Percentiles rank a stretch among this genome's conserved stretches.
These are phyloP conservation scores for Magnaporthales sp. DNA, from an alignment of 2,329 filamentous ascomycete genomes.

Conservation along the genomic window DNA sequence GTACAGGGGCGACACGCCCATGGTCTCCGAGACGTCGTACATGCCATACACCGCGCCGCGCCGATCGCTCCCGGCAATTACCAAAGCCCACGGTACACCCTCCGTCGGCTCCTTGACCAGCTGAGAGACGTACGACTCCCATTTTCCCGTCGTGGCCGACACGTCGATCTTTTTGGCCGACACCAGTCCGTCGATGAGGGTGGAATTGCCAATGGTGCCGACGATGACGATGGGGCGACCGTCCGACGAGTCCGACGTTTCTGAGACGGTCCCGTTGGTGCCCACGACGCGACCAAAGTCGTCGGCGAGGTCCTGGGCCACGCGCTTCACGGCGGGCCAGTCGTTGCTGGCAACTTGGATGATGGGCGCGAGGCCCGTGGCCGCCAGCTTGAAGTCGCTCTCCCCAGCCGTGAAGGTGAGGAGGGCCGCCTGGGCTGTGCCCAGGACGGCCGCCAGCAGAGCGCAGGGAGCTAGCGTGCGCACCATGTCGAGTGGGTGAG, in stretches of 20 bases:
- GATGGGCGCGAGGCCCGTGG: constrained; percentile 13
- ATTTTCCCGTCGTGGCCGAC: constrained; percentile 36
- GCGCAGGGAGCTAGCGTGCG: not conserved
- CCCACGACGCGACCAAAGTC: constrained; percentile 17
- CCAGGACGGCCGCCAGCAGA: not conserved
- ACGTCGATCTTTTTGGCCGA: constrained; percentile 36
- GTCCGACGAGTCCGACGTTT: not conserved
- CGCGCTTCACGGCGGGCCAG: constrained; percentile 15
- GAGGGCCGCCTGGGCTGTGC: not conserved
- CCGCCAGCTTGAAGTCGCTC: constrained; percentile 12
- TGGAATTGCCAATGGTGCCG: constrained; percentile 44
- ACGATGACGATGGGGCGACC: constrained; percentile 30
- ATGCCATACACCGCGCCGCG: constrained; percentile 48
- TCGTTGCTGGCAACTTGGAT: constrained; percentile 15
- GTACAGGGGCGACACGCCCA: constrained; percentile 52
- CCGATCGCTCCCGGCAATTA: constrained; percentile 48
- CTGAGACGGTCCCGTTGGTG: constrained; percentile 10
- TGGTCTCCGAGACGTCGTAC: constrained; percentile 50
- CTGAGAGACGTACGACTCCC: constrained; percentile 44
- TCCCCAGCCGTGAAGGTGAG: constrained; percentile 7
- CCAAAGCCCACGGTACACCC: constrained; percentile 28
- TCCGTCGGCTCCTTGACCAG: constrained; percentile 30
- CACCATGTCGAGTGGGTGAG: not conserved
- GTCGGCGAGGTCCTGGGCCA: constrained; percentile 15
- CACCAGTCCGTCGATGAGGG: constrained; percentile 36